Percentiles rank a stretch among this genome's conserved stretches.
Conservation (phyloP, 768 basidiomycete species). For the Lentinula raphanica region DNA sequence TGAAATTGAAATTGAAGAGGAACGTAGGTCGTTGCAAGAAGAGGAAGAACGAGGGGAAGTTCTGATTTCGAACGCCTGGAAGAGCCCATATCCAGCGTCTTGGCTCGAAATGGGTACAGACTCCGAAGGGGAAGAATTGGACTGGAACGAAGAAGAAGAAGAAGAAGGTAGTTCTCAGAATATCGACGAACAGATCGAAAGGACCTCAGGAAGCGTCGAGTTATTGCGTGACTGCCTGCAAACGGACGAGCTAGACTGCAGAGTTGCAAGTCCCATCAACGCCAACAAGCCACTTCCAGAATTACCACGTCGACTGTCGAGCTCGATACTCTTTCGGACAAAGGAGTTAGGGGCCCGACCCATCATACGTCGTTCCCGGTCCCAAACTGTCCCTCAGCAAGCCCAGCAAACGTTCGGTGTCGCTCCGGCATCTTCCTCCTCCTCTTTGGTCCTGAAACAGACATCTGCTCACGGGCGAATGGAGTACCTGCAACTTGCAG, state of each 20-base stretch:
- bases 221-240: too few relatives aligned
- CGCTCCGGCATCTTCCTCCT: neutral
- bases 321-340: neutral
- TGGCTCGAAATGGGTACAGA: neutral
- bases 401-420: neutral
- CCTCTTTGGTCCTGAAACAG: too few relatives aligned
- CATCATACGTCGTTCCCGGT: neutral
- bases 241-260: too few relatives aligned
- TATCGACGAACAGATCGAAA: neutral
- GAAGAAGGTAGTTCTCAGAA: neutral
- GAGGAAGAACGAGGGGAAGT: neutral
- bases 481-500: neutral
- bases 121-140: too few relatives aligned
- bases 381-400: neutral
- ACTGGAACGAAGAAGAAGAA: neutral
- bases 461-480: neutral
- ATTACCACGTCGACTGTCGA: neutral
- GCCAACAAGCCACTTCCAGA: neutral
- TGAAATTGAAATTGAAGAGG: too few relatives aligned
- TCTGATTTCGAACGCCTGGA: neutral
- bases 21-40: too few relatives aligned
- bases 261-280: neutral
- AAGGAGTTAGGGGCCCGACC: neutral
- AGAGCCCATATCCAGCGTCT: neutral
- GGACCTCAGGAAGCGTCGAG: too few relatives aligned